These are phyloP conservation scores for Fusarium veterinarium DNA, from an alignment of 2,329 filamentous ascomycete genomes.

Conservation along the genomic window DNA sequence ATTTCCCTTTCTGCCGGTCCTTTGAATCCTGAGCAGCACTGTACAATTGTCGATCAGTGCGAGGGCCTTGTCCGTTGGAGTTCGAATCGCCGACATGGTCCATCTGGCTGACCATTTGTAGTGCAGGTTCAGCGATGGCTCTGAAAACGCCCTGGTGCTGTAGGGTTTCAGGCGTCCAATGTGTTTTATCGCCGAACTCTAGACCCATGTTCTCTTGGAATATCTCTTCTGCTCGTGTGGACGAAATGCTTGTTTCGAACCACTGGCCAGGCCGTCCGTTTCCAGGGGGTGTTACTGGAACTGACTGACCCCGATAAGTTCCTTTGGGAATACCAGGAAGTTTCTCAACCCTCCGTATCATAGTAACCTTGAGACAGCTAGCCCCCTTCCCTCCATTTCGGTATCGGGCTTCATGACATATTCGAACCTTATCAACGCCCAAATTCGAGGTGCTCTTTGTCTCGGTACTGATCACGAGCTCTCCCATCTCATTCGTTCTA, in stretches of 20 bases:
- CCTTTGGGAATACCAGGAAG: neutral
- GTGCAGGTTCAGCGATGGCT: slow-evolving; percentile 44
- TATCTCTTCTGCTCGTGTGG: slow-evolving; percentile 24
- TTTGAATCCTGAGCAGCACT: slow-evolving; percentile 11
- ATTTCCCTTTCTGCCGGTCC: neutral
- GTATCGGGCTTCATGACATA: slow-evolving; percentile 43
- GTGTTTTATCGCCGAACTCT: slow-evolving; percentile 42
- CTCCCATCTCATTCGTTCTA: slow-evolving; percentile 28
- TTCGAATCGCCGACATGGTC: slow-evolving; percentile 48
- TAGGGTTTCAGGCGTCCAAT: slow-evolving; percentile 43
- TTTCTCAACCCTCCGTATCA: slow-evolving; percentile 36
- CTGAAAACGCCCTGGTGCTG: slow-evolving; percentile 37
- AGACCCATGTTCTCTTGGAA: slow-evolving; percentile 44
- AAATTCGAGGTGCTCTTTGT: slow-evolving; percentile 5
- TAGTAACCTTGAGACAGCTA: slow-evolving; percentile 41
- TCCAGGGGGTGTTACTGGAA: slow-evolving; percentile 4
- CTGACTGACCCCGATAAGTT: slow-evolving; percentile 22
- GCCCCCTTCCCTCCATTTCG: neutral
- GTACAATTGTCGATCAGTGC: slow-evolving; percentile 7
- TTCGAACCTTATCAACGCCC: slow-evolving; percentile 28
- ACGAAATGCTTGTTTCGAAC: slow-evolving; percentile 47
- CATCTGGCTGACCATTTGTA: slow-evolving; percentile 49
- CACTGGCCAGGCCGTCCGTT: slow-evolving; percentile 34
- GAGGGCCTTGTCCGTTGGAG: slow-evolving; percentile 36
- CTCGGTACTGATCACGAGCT: slow-evolving; percentile 31